Percentiles rank a stretch among this genome's conserved stretches.
These are phyloP conservation scores for Pyrus communis DNA, from an alignment of 306 rosid species.

Conservation along the genomic window DNA sequence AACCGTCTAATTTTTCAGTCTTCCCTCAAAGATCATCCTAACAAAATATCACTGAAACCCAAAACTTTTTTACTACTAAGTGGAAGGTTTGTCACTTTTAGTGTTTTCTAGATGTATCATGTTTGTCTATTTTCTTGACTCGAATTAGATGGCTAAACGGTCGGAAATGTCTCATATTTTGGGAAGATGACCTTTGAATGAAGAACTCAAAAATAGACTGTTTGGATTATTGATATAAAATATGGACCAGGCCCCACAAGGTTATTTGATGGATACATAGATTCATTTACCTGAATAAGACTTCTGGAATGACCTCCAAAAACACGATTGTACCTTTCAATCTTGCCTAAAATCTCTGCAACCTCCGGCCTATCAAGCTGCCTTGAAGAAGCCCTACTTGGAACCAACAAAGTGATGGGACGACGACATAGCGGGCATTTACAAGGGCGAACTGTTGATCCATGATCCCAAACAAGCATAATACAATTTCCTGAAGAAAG, in stretches of 20 bases:
- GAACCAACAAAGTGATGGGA: constrained; percentile 60
- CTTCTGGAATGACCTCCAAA: constrained; percentile 43
- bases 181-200: background rate
- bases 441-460: constrained; percentile 51
- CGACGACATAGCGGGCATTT: constrained; percentile 90
- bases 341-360: constrained; percentile 25
- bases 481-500: constrained; percentile 55
- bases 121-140: background rate
- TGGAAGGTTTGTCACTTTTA: background rate
- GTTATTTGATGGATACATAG: background rate
- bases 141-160: background rate
- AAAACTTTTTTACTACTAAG: background rate
- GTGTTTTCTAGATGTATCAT: background rate
- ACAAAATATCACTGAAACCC: background rate
- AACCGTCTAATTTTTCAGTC: background rate
- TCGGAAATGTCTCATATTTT: background rate
- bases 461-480: constrained; percentile 65
- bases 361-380: constrained; percentile 39
- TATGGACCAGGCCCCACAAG: background rate
- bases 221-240: background rate
- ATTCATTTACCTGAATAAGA: constrained; percentile 42
- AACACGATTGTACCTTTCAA: constrained; percentile 53
- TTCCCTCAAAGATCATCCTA: background rate
- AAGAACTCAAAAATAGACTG: background rate
- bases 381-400: constrained; percentile 30